Conservation (phyloP, 2,329 filamentous ascomycete genomes). For the Teratosphaeria zuluensis region DNA sequence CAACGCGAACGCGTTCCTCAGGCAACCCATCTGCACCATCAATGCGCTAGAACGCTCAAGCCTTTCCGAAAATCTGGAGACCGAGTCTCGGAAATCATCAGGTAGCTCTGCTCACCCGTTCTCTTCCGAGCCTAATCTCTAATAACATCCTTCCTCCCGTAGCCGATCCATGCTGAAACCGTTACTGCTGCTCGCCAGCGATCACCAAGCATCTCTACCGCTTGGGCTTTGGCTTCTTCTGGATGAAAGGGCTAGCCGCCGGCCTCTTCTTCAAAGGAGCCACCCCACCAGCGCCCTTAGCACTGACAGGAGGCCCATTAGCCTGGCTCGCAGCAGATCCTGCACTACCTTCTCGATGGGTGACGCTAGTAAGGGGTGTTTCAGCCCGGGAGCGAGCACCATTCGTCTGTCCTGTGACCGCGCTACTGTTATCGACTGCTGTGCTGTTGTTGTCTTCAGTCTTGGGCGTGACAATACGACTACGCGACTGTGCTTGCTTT, state of each 20-base stretch:
- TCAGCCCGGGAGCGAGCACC: conserved; percentile 12
- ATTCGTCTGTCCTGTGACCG: background rate
- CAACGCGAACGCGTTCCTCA: background rate
- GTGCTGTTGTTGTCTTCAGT: background rate
- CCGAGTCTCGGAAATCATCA: background rate
- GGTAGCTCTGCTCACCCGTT: background rate
- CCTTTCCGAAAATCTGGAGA: background rate
- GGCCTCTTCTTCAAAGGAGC: conserved; percentile 16
- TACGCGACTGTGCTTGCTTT: background rate
- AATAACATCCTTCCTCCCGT: background rate
- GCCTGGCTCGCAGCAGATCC: conserved; percentile 3
- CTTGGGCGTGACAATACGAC: background rate
- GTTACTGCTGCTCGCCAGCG: background rate
- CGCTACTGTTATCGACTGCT: background rate
- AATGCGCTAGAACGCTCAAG: background rate
- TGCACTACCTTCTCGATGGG: conserved; percentile 5
- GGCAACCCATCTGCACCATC: background rate
- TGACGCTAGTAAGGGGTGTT: conserved; percentile 11
- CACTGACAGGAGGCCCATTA: conserved; percentile 4
- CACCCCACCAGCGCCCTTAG: conserved; percentile 4
- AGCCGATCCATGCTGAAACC: background rate
- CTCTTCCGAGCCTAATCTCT: background rate
- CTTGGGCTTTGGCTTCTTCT: conserved; percentile 11
- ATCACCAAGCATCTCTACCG: background rate
- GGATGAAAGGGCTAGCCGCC: conserved; percentile 18